phyloP scores from a whole-genome alignment of 345 rosid genomes.

The Eutrema heterophyllum region DNA sequence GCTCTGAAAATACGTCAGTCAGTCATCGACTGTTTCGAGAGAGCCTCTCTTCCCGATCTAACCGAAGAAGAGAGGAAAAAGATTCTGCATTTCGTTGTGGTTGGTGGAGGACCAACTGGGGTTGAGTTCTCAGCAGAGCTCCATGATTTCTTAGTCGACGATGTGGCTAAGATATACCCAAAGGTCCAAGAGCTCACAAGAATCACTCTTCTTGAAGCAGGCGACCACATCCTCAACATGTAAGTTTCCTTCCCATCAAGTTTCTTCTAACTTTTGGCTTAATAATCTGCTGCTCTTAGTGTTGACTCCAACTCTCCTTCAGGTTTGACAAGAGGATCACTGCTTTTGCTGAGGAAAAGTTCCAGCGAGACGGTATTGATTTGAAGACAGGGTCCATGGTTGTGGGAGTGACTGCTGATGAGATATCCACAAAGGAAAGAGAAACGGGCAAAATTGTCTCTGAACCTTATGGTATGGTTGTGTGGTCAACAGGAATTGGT shows the following conservation, averaged over 20 bases:
- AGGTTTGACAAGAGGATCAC: conserved; percentile 84
- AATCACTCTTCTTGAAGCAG: conserved; percentile 80
- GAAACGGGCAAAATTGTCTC: conserved; percentile 36
- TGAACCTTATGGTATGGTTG: conserved; percentile 78
- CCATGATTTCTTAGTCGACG: conserved; percentile 60
- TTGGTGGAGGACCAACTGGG: conserved; percentile 88
- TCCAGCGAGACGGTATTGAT: conserved; percentile 61
- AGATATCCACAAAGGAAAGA: conserved; percentile 55
- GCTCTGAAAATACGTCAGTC: conserved; percentile 59
- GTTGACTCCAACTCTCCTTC: background rate
- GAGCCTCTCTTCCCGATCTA: conserved; percentile 57
- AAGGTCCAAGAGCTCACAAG: conserved; percentile 38
- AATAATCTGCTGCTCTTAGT: background rate
- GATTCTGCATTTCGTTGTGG: conserved; percentile 78
- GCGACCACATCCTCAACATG: conserved; percentile 76
- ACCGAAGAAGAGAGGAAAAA: conserved; percentile 69
- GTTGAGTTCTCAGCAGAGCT: conserved; percentile 93
- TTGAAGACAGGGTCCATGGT: conserved; percentile 71
- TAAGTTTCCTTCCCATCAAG: conserved; percentile 24
- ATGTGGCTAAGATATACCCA: conserved; percentile 61
- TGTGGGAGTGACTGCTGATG: conserved; percentile 50
- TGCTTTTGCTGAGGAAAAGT: conserved; percentile 57
- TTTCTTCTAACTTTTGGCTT: background rate
- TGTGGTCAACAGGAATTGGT: conserved; percentile 86
- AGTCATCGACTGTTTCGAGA: conserved; percentile 69